These are phyloP conservation scores for Podospora comata DNA, from an alignment of 495 filamentous ascomycete genomes.

Conservation along the genomic window DNA sequence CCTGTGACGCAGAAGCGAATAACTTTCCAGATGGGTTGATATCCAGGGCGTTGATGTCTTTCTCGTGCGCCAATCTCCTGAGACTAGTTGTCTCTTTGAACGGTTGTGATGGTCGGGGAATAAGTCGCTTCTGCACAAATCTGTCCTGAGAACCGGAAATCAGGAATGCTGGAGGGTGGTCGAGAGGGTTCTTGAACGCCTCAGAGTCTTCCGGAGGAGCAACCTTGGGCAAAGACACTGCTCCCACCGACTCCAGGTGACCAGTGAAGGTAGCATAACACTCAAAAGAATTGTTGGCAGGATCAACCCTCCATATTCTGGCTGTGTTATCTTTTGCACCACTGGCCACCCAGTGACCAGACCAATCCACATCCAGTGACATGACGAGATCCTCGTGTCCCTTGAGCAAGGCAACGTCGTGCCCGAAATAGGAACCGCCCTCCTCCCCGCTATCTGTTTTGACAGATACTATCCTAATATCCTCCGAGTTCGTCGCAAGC, in stretches of 20 bases:
- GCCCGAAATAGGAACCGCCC: constrained; percentile 68
- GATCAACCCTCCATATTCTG: constrained; percentile 85
- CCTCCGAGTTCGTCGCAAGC: constrained; percentile 91
- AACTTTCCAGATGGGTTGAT: constrained; percentile 63
- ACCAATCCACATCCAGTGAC: constrained; percentile 91
- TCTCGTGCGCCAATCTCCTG: constrained; percentile 93
- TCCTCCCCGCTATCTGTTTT: constrained; percentile 29
- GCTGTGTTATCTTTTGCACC: constrained; percentile 96
- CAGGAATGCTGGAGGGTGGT: constrained; percentile 76
- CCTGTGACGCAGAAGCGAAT: constrained; percentile 94
- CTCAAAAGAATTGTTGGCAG: constrained; percentile 65
- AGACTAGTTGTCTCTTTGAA: constrained; percentile 56
- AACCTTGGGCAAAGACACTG: constrained; percentile 73
- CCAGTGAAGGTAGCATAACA: constrained; percentile 81
- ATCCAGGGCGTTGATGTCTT: constrained; percentile 95
- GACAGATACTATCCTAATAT: constrained; percentile 75
- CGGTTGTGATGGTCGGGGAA: constrained; percentile 47
- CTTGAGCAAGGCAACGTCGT: constrained; percentile 77
- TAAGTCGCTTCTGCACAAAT: constrained; percentile 88
- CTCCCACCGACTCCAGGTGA: constrained; percentile 93
- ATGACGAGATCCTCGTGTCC: constrained; percentile 96
- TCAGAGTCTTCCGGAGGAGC: constrained; percentile 61
- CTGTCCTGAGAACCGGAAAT: constrained; percentile 91
- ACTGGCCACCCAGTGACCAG: constrained; percentile 92
- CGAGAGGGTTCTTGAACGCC: constrained; percentile 62